phyloP scores from a whole-genome alignment of 2,329 filamentous ascomycete species.

The Pseudogymnoascus sp. region DNA sequence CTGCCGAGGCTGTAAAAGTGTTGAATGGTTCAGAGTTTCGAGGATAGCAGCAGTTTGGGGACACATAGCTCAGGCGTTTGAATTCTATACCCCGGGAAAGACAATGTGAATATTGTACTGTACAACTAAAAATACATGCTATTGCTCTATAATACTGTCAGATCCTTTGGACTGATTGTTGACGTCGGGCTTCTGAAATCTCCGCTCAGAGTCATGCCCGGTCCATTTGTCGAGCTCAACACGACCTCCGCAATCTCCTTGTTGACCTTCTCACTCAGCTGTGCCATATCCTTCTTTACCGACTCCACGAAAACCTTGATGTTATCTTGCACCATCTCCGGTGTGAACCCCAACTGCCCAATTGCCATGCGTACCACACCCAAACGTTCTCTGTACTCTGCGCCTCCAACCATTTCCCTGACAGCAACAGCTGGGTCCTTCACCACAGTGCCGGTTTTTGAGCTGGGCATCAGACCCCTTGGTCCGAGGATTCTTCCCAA shows the following conservation, averaged over 20 bases:
- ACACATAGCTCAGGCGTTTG: slow-evolving; percentile 41
- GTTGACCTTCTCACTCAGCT: slow-evolving; percentile 53
- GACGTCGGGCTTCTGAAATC: slow-evolving; percentile 60
- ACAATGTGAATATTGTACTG: slow-evolving; percentile 28
- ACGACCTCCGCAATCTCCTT: slow-evolving; percentile 74
- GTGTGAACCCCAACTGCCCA: slow-evolving; percentile 82
- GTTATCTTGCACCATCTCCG: slow-evolving; percentile 78
- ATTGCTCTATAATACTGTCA: slow-evolving; percentile 47
- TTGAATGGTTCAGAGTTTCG: slow-evolving; percentile 24
- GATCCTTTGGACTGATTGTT: slow-evolving; percentile 43
- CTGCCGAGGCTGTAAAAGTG: slow-evolving; percentile 50
- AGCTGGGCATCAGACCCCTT: slow-evolving; percentile 83
- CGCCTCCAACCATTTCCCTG: slow-evolving; percentile 73
- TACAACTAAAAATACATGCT: slow-evolving; percentile 30
- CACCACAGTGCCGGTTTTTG: slow-evolving; percentile 83
- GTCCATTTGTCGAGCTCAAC: slow-evolving; percentile 78
- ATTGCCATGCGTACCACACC: slow-evolving; percentile 86
- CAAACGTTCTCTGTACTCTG: slow-evolving; percentile 76
- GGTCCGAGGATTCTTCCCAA: slow-evolving; percentile 80
- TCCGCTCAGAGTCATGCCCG: slow-evolving; percentile 80
- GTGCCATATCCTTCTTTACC: slow-evolving; percentile 69
- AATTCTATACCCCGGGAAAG: slow-evolving; percentile 26
- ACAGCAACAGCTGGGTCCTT: slow-evolving; percentile 69
- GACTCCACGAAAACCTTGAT: slow-evolving; percentile 68
- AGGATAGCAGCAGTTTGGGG: slow-evolving; percentile 21